phyloP scores from a whole-genome alignment of 2,329 filamentous ascomycete species.

The Aspergillus tamarii region DNA sequence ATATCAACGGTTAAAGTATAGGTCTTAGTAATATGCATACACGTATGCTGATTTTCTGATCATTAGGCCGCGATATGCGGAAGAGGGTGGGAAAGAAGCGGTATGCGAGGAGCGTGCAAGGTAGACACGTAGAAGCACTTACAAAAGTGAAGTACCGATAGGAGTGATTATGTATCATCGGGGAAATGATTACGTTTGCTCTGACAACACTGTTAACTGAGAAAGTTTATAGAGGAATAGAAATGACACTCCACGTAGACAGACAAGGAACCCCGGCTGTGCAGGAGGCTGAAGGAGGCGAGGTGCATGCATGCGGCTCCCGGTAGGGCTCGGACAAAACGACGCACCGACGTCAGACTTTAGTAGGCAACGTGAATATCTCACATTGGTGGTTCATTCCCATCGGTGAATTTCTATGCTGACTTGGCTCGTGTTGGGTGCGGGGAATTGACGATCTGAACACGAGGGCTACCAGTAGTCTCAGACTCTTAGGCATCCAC shows the following conservation, averaged over 20 bases:
- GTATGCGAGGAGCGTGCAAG: background rate
- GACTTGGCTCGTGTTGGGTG: background rate
- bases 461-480: background rate
- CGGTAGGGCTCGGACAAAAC: background rate
- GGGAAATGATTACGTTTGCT: background rate
- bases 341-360: background rate
- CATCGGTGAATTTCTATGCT: background rate
- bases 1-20: background rate
- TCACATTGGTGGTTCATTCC: background rate
- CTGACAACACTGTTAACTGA: background rate
- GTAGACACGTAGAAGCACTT: background rate
- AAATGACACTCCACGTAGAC: background rate
- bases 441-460: background rate
- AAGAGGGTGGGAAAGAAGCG: background rate
- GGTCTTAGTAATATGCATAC: conserved; percentile 12
- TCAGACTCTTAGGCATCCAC: background rate
- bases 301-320: background rate
- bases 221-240: background rate
- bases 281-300: background rate
- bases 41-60: conserved; percentile 4
- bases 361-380: background rate
- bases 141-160: background rate
- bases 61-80: conserved; percentile 4
- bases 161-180: background rate
- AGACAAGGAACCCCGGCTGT: background rate